These are phyloP conservation scores for Heterobasidion parviporum DNA, from an alignment of 1,284 basidiomycete species.

Conservation along the genomic window DNA sequence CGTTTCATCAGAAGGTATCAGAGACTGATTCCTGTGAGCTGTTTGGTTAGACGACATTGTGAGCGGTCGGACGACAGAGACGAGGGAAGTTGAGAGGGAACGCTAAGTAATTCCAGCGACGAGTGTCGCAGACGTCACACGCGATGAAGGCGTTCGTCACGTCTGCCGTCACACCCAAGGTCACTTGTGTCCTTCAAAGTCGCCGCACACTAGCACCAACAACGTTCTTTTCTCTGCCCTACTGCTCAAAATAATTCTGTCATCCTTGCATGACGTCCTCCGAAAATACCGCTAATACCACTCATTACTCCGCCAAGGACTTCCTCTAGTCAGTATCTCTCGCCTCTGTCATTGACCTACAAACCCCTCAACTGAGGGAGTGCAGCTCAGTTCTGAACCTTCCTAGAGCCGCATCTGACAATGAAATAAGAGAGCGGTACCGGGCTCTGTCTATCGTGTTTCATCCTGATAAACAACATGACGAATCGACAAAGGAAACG, in stretches of 20 bases:
- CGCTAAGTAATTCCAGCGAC: too few species aligned
- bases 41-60: not conserved
- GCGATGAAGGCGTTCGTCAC: too few species aligned
- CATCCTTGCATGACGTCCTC: too few species aligned
- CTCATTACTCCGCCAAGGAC: not conserved
- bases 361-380: not conserved
- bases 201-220: too few species aligned
- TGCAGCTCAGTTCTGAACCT: conserved; percentile 61
- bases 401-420: conserved; percentile 49
- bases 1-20: conserved; percentile 20
- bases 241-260: too few species aligned
- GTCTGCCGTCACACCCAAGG: too few species aligned
- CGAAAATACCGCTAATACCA: too few species aligned
- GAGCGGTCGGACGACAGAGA: not conserved
- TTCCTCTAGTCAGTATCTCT: conserved; percentile 12
- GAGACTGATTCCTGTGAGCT: not conserved
- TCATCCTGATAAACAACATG: conserved; percentile 79
- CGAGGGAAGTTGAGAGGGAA: not conserved
- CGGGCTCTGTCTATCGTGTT: conserved; percentile 68
- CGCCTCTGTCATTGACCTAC: not conserved
- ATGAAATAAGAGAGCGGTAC: conserved; percentile 69
- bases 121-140: too few species aligned
- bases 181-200: too few species aligned
- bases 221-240: too few species aligned
- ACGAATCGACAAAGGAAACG: conserved; percentile 44